Evolutionary conservation across 768 basidiomycete genomes (phyloP), one percentile per base, ranked within the genome.

Genomic region (Lactarius akahatsu): DNA sequence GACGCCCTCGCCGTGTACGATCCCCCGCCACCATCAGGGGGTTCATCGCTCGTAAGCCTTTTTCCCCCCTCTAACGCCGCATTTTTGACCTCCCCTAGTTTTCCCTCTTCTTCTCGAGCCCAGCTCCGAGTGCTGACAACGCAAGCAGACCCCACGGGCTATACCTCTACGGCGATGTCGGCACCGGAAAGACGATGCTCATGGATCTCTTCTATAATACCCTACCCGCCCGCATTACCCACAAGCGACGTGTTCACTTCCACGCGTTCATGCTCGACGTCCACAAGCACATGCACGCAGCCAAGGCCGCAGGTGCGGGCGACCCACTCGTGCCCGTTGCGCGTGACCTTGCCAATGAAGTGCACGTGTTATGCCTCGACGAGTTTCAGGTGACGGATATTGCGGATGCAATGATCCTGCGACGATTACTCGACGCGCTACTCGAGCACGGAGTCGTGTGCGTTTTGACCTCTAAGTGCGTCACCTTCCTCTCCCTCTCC

Each of bases 201-300:
- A 99, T 99, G 97, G 97, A 99, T 76, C 82, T 99, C 28, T 97
- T 97, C 77, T 95, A 91, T 79, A 85, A 88, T 69, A 87, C 94
- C 1, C 86, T 97, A 1, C 90, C 91, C 1, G 72, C 82, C 0
- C 78, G 82, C 54, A 78, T 91, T 62, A 84, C 77, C 55, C 84
- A 85, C 66, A 93, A 92, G 77, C 88, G 92, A 62, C 84, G 97
- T 36, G 94, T 98, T 18, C 97, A 99, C 76, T 99, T 99, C 75
- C 96, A 98, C 74, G 93, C 94, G 1, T 98, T 99, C 81, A 98
- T 99, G 97, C 88, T 98, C 68, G 97, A 99, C 74, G 95, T 98
- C 26, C 93, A 98, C 76, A 97, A 96, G 74, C 88, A 94, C 20
- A 76, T 96, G 4, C 95, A 98, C 71, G 86, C 87, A 1, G 84